Conservation (phyloP, 2,329 filamentous ascomycete species). For the Madurella mycetomatis region DNA sequence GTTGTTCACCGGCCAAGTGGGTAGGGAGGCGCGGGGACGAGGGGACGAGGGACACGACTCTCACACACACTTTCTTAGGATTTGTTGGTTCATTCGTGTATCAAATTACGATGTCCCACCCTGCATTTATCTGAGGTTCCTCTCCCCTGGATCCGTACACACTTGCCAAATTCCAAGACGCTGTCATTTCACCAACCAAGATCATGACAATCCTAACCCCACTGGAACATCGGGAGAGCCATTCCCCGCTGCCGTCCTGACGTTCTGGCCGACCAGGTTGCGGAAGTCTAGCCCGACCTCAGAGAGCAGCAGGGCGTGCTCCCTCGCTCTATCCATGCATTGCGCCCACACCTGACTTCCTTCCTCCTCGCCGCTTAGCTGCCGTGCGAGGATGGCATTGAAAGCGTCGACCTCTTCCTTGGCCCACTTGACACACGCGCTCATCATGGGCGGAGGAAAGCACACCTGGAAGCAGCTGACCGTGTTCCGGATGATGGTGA, state of each 20-base stretch:
- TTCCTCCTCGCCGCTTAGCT: constrained; percentile 79
- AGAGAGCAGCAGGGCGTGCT: constrained; percentile 72
- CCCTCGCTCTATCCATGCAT: constrained; percentile 76
- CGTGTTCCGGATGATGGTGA: constrained; percentile 89
- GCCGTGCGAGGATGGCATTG: constrained; percentile 74
- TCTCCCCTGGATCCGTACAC: too few relatives aligned
- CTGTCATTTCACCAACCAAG: background rate
- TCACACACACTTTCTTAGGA: too few relatives aligned
- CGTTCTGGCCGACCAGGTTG: constrained; percentile 66
- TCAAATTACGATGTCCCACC: too few relatives aligned
- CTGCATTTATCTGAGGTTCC: too few relatives aligned
- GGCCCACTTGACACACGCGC: constrained; percentile 96
- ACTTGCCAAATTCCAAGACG: background rate
- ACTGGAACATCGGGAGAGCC: constrained; percentile 30
- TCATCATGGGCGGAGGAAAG: constrained; percentile 83
- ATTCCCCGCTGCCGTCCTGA: constrained; percentile 28
- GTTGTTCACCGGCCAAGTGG: too few relatives aligned
- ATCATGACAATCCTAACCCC: constrained; percentile 40
- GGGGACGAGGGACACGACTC: too few relatives aligned
- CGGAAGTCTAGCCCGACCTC: constrained; percentile 89
- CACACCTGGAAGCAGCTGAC: constrained; percentile 82
- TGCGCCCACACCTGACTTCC: constrained; percentile 73
- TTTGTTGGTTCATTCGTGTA: too few relatives aligned
- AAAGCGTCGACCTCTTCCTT: constrained; percentile 91
- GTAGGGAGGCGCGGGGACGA: too few relatives aligned